A percentile compares a stretch with the other conserved stretches of the same genome.
These are phyloP conservation scores for Termitomyces sp. DNA, from an alignment of 768 basidiomycete genomes.

Conservation along the genomic window DNA sequence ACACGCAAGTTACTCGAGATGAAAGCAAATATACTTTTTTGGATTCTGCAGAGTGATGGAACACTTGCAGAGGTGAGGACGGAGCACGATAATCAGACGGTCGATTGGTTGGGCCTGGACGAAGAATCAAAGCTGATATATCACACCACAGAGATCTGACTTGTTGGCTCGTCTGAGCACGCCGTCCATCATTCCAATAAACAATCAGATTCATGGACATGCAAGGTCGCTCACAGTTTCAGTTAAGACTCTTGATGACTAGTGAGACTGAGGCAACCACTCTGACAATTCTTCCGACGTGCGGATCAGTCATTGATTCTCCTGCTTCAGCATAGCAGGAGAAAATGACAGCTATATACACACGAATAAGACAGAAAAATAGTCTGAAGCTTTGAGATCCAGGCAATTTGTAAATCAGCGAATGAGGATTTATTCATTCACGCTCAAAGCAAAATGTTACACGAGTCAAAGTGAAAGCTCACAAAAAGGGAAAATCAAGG, in stretches of 20 bases:
- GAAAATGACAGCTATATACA: not conserved
- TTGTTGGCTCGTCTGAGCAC: not conserved
- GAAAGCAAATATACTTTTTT: constrained; percentile 36
- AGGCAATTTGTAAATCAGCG: not conserved
- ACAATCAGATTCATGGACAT: not conserved
- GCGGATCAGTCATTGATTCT: not conserved
- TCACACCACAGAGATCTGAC: constrained; percentile 14
- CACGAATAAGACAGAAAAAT: not conserved
- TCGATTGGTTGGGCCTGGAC: constrained; percentile 74
- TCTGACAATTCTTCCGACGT: too few species aligned
- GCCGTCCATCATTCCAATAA: too few species aligned
- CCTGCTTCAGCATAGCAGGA: not conserved
- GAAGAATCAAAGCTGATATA: constrained; percentile 38
- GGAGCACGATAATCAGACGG: constrained; percentile 43
- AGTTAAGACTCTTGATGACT: too few species aligned
- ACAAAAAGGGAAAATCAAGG: too few species aligned
- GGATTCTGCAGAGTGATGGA: constrained; percentile 50
- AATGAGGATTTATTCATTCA: not conserved
- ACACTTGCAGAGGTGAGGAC: constrained; percentile 37
- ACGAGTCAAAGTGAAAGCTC: too few species aligned
- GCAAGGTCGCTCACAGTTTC: not conserved
- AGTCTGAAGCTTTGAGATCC: too few species aligned
- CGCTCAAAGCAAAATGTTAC: too few species aligned
- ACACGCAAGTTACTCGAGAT: constrained; percentile 43
- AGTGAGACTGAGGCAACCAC: too few species aligned